Base-by-base conservation (phyloP, 176 grass and related monocot species). In the Puya raimondii region DNA sequence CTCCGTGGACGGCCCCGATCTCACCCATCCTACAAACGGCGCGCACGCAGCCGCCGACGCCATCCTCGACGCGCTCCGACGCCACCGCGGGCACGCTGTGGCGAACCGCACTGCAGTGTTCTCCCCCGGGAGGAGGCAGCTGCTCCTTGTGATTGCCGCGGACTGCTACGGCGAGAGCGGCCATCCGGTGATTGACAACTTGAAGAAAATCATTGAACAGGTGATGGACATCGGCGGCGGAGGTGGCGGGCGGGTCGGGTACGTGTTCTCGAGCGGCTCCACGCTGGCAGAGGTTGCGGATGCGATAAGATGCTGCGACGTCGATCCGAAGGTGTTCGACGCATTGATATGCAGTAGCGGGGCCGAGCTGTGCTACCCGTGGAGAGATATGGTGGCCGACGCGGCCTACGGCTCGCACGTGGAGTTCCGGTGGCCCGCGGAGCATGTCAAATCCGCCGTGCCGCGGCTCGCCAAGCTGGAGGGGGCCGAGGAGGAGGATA, bases 281-380 rank as follows among this genome's bases (percentile, higher is more conserved):
- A 90, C 84, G 42, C 13, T 87, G 11, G 3, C 9, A 16, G 93
- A 92, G 80, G 58, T 76, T 6, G 69, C 63, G 1, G 80, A 78
- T 2, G 89, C 77, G 68, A 33, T 97, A 16, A 52, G 18, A 58
- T 27, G 59, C 3, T 88, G 84, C 84, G 65, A 86, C 49, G 82
- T 76, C 10, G 88, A 92, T 15, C 74, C 74, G 6, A 66, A 33
- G 16, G 29, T 15, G 66, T 97, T 97, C 59, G 94, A 97, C 71
- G 89, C 89, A 25, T 77, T 97, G 12, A 63, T 97, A 2, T 90
- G 94, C 67, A 89, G 89, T 49, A 92, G 94, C 72, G 94, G 94
- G 15, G 85, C 86, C 48, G 84, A 97, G 77, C 63, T 97, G 11
- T 97, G 74, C 86, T 92, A 97, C 82, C 94, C 89, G 56, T 92